Evolutionary conservation across 495 filamentous ascomycete species (phyloP), one percentile per base, ranked within the genome.

Genomic region (Schizothecium vesticola): DNA sequence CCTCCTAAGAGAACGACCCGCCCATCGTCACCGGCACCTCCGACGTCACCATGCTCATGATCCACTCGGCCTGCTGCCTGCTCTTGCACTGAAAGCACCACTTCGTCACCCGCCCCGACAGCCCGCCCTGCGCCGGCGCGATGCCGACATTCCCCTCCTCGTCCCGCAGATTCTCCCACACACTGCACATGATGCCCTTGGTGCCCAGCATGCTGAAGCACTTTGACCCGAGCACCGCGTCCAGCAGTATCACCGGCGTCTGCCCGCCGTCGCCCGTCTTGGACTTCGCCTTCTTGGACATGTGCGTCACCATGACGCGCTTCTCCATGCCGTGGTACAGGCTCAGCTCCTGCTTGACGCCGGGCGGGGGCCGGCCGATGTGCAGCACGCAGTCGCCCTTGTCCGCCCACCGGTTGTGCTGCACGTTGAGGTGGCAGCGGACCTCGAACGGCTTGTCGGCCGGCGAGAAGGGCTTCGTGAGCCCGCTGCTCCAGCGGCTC

Each of bases 181-280:
- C 89, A 65, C 88, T 93, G 61, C 96, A 84, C 16, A 93, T 91
- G 73, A 99, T 92, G 9, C 95, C 95, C 56, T 88, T 90, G 61
- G 90, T 82, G 0, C 91, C 94, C 29, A 97, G 83, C 9, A 91
- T 84, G 73, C 93, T 91, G 75, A 99, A 99, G 64, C 90, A 91
- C 70, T 85, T 90, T 77, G 91, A 91, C 4, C 89, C 89, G 3
- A 99, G 81, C 68, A 92, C 92, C 3, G 90, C 91, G 77, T 99
- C 95, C 0, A 98, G 80, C 68, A 96, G 74, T 13, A 90, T 82
- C 55, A 88, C 85, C 65, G 12, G 88, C 89, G 78, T 90, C 88
- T 19, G 87, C 43, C n/a, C 12, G 2, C 12, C 29, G 29, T 11
- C 43, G 1, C 43, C 43, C 43, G 3, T n/a, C n/a, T n/a, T n/a